Evolutionary conservation across 2,329 filamentous ascomycete species (phyloP).

Genomic region (Fusarium penzigii): DNA sequence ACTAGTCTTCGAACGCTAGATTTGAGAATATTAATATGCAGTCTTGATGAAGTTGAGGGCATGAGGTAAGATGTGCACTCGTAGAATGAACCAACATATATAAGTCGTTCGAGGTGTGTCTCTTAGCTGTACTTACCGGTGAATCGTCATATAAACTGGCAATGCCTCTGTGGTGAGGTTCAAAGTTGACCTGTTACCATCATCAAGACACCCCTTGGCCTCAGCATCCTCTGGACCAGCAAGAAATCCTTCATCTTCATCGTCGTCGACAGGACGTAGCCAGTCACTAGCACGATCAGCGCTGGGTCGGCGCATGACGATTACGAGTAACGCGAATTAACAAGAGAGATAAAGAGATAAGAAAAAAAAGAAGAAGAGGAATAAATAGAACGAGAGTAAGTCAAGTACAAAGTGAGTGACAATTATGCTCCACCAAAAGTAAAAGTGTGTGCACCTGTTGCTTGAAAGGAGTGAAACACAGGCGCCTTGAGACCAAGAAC

Average conservation of each 20-base stretch:
- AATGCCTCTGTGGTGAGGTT: slow-evolving; percentile 23
- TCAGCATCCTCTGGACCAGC: slow-evolving; percentile 25
- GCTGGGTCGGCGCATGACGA: slow-evolving; percentile 22
- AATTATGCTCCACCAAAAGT: not conserved
- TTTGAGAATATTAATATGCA: slow-evolving; percentile 28
- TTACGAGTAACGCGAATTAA: not conserved
- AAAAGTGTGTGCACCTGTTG: not conserved
- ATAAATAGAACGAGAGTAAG: not conserved
- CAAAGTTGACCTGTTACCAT: slow-evolving; percentile 25
- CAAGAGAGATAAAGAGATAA: not conserved
- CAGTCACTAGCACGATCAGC: slow-evolving; percentile 24
- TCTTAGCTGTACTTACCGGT: slow-evolving; percentile 24
- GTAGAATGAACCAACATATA: not conserved
- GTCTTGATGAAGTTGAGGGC: not conserved
- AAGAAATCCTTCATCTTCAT: slow-evolving; percentile 29
- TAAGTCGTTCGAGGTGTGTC: not conserved
- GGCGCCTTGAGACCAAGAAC: not conserved
- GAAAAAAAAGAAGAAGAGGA: not conserved
- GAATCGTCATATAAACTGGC: slow-evolving; percentile 32
- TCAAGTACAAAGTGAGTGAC: not conserved
- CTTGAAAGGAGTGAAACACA: not conserved
- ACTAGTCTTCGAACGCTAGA: slow-evolving; percentile 30
- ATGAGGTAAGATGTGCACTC: not conserved
- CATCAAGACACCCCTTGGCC: slow-evolving; percentile 28
- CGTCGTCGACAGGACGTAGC: slow-evolving; percentile 27